Conservation (phyloP, 2,329 filamentous ascomycete genomes). For the Ascocoryne sarcoides region DNA sequence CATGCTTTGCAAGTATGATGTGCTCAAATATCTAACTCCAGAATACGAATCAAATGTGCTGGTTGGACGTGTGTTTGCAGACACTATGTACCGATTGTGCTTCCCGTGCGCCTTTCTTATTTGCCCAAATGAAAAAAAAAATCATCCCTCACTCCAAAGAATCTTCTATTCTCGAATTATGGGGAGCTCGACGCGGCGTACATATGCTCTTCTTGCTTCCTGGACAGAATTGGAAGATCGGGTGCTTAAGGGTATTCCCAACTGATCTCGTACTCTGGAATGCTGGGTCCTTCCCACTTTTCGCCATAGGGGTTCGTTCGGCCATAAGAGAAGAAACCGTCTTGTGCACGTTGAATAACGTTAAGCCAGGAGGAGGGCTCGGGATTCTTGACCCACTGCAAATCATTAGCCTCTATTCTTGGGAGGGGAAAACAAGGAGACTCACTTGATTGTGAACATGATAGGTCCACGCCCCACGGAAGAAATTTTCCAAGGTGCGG, state of each 20-base stretch:
- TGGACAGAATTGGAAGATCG: background rate
- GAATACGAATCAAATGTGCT: no score
- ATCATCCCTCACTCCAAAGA: background rate
- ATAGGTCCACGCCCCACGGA: conserved; percentile 47
- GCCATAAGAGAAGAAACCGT: conserved; percentile 42
- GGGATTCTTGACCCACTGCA: conserved; percentile 45
- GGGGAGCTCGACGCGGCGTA: background rate
- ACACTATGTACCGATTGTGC: no score
- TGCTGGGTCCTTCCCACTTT: conserved; percentile 39
- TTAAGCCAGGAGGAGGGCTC: conserved; percentile 48
- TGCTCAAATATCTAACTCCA: no score
- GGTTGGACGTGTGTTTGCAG: no score
- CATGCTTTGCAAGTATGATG: no score
- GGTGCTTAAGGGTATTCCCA: conserved; percentile 38
- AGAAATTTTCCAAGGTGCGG: conserved; percentile 46
- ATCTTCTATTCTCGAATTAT: background rate
- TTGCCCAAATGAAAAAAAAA: background rate
- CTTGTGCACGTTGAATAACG: conserved; percentile 43
- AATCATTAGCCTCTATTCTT: background rate
- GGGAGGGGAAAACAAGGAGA: conserved; percentile 1
- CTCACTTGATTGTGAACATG: conserved; percentile 49
- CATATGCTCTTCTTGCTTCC: no score
- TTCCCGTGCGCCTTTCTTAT: no score
- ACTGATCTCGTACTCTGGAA: conserved; percentile 41
- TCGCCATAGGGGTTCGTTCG: conserved; percentile 45